Conservation (phyloP, 2,329 filamentous ascomycete genomes). For the Aspergillus pseudoviridinutans region DNA sequence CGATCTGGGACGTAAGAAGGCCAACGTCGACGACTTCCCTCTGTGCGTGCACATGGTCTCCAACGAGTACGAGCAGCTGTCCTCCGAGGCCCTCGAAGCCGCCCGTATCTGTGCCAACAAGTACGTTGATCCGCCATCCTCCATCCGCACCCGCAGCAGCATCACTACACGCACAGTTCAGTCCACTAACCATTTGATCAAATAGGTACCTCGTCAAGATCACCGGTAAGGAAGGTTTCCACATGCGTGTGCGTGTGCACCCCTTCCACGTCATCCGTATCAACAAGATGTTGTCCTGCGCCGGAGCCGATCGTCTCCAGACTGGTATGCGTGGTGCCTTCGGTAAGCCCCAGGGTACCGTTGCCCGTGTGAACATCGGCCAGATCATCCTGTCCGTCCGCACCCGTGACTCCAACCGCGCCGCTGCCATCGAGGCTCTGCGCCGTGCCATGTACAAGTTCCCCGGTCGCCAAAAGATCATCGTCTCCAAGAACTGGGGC, state of each 20-base stretch:
- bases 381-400: conserved; percentile 97
- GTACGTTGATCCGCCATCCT: conserved; percentile 45
- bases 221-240: conserved; percentile 68
- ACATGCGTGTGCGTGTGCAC: conserved; percentile 77
- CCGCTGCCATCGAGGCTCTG: conserved; percentile 94
- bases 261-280: conserved; percentile 99
- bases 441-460: conserved; percentile 99
- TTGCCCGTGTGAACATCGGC: conserved; percentile 99
- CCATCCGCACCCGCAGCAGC: conserved; percentile 18
- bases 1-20: conserved; percentile 97
- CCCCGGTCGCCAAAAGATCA: conserved; percentile 99
- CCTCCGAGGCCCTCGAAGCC: conserved; percentile 98
- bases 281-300: conserved; percentile 99
- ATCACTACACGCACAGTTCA: not conserved
- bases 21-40: conserved; percentile 98
- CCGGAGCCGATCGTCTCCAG: conserved; percentile 99
- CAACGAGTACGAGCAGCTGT: conserved; percentile 99
- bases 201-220: conserved; percentile 63
- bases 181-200: not conserved
- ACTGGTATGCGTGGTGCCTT: conserved; percentile 99
- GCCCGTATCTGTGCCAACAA: conserved; percentile 99
- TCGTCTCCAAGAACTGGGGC: conserved; percentile 99
- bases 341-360: conserved; percentile 98
- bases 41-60: conserved; percentile 98
- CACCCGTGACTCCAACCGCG: conserved; percentile 91